Evolutionary conservation across 169 alveolate species (phyloP).

Genomic region (Eimeria sp.): DNA sequence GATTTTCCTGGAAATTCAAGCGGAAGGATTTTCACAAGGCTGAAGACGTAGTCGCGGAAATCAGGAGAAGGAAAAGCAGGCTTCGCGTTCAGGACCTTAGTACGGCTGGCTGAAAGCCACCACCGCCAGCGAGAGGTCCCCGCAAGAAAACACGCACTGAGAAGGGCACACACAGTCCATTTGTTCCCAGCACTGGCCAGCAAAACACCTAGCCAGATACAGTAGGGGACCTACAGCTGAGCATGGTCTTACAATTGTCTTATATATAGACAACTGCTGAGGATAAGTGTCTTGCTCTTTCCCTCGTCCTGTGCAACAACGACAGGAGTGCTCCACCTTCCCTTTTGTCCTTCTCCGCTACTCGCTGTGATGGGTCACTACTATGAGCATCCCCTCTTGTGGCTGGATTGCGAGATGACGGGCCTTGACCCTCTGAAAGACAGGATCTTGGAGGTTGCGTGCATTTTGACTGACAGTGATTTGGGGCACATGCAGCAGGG

Average conservation of each 20-base stretch:
- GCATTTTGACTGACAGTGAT: constrained; percentile 90
- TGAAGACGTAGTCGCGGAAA: not conserved
- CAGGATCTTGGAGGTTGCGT: constrained; percentile 90
- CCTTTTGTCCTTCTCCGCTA: not conserved
- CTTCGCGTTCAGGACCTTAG: not conserved
- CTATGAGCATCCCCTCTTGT: constrained; percentile 80
- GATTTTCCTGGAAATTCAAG: not conserved
- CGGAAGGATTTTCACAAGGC: not conserved
- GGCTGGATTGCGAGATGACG: constrained; percentile 94
- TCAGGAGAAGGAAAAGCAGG: not conserved
- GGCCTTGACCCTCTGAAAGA: constrained; percentile 88
- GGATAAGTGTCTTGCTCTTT: not conserved
- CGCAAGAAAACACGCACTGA: not conserved
- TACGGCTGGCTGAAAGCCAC: not conserved
- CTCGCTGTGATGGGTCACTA: constrained; percentile 3
- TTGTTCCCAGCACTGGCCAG: not conserved
- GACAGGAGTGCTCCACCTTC: not conserved
- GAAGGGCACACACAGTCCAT: not conserved
- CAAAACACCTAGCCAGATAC: not conserved
- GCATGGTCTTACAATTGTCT: not conserved
- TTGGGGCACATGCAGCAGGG: constrained; percentile 86
- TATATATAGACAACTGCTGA: not conserved
- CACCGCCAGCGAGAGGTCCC: not conserved
- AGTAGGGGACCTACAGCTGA: not conserved
- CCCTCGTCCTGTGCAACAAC: not conserved